Base-by-base conservation (phyloP, 2,329 filamentous ascomycete genomes). In the Trichoderma oligosporum region DNA sequence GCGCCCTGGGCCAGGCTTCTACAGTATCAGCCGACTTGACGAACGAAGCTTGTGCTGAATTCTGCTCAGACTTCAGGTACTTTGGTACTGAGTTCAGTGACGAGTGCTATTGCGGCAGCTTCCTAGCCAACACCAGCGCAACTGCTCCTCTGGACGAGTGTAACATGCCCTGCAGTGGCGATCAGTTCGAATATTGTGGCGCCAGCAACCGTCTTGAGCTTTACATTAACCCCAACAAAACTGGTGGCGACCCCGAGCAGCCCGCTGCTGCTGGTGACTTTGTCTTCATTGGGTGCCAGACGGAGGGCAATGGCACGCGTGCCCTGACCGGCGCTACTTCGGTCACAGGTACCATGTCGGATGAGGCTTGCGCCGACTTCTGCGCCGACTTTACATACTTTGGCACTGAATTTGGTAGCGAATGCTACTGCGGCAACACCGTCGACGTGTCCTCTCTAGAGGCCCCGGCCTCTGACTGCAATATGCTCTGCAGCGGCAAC, bases 401-500 rank as follows among this genome's bases (percentile, higher is more conserved):
- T 57, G 71, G 70, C 7, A 73, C 72, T 14, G 70, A 74, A 63
- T 73, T 73, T 57, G 69, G 71, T n/a, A 61, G 64, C 8, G 68
- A 72, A 61, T 72, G 71, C 59, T 74, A 71, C 61, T 73, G 71
- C 57, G 70, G 71, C n/a, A 60, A 70, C 46, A 53, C 57, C 6
- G 60, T 74, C 20, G 64, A 57, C 4, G 44, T 58, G n/a, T 64
- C 61, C 4, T 70, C 70, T n/a, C 58, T 64, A 1, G 63, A 63
- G 51, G 71, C 66, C 4, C 58, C 67, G 2, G 62, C 56, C 22
- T 58, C 56, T 2, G 73, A 78, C 22, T 78, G 75, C 63, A 63
- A 57, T 4, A 76, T 78, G 72, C 60, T 68, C 16, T 78, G 76
- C 62, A 67, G 66, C 2, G 76, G 75, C 1, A 71, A 70, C 49